Evolutionary conservation across 2,329 filamentous ascomycete genomes (phyloP), one percentile per base, ranked within the genome.

Genomic region (Colletotrichum sp.): DNA sequence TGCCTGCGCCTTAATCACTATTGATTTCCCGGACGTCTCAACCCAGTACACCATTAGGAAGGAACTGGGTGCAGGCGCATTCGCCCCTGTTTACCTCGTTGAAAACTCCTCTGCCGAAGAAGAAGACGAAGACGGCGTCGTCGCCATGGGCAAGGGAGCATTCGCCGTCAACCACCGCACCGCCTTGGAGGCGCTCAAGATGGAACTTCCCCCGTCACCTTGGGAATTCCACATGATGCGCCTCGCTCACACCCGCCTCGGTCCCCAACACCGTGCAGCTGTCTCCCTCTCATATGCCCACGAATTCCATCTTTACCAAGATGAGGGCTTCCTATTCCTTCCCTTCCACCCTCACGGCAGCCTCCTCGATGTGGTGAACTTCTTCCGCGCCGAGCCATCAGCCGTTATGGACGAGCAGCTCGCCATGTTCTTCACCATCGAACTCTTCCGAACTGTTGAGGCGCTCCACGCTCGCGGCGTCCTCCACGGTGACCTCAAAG

Each of bases 221-320:
- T 99, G 97, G 97, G 97, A 99, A 82, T 99, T 98, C 82, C 94
- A 98, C 85, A 98, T 99, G 84, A 95, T 98, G 87, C 93, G 95
- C 2, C 91, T 95, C 71, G 92, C 94, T 3, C 95, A 96, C 78
- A 88, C 91, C 27, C 94, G 97, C 1, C 88, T 99, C 0, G 94
- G 93, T 0, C 89, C 93, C 1, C 91, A 90, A 34, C 87, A 94
- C 75, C 93, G 96, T 16, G 93, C 94, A 0, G 90, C 92, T 1
- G 92, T 95, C 5, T 98, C 95, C 16, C 89, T 99, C 74, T 92
- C 98, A 2, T 90, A 92, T 48, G 96, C 94, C 0, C 94, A 98
- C 79, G 96, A 98, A 82, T 92, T 98, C 87, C 97, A 98, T 82
- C 89, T 98, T 9, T 98, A 96, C 87, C 91, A 92, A 71, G 94